Base-by-base conservation (phyloP, 208 protist genomes). In the Trypanosoma conorhini region DNA sequence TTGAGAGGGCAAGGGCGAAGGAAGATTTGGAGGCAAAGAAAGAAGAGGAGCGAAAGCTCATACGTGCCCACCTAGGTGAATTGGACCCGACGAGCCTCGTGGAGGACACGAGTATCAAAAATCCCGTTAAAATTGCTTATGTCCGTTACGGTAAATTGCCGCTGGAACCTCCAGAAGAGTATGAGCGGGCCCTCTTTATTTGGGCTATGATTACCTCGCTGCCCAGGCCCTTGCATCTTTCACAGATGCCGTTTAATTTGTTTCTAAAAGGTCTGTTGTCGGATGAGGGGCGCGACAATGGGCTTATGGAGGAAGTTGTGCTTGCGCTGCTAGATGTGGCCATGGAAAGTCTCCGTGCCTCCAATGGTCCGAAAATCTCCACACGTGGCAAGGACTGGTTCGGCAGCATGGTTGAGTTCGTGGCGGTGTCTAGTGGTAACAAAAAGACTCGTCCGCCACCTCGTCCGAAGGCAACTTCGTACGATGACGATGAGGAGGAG, bases 281-380 rank as follows among this genome's bases (percentile, higher is more conserved):
- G 48, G 78, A 91, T 46, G 82, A 91, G 22, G 74, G 90, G 64
- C 74, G 77, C 50, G 76, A 64, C 12, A 94, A 96, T 65, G 85
- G 85, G 0, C 76, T 96, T 26, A 96, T 96, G 85, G 87, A 93
- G 65, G 91, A 96, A 70, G 68, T 94, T 66, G 82, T 77, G 13
- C 67, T 55, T 30, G 85, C 82, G 33, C 57, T 94, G 56, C 52
- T 94, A 4, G 81, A 87, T 15, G 77, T 92, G 21, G 67, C 62
- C 5, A 79, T 93, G 26, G 83, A 88, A 62, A 75, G 75, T 61
- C 70, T 85, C 35, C 82, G 81, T 30, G n/a, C 76, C 9, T 76
- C 86, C 12, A 82, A 68, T 62, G 72, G 73, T 21, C 81, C 81
- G 17, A 78, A 77, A 42, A 87, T 93, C 28, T 61, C 66, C 5